These are phyloP conservation scores for Paraglomus brasilianum DNA, from an alignment of 192 early-diverging fungal species.

Conservation along the genomic window DNA sequence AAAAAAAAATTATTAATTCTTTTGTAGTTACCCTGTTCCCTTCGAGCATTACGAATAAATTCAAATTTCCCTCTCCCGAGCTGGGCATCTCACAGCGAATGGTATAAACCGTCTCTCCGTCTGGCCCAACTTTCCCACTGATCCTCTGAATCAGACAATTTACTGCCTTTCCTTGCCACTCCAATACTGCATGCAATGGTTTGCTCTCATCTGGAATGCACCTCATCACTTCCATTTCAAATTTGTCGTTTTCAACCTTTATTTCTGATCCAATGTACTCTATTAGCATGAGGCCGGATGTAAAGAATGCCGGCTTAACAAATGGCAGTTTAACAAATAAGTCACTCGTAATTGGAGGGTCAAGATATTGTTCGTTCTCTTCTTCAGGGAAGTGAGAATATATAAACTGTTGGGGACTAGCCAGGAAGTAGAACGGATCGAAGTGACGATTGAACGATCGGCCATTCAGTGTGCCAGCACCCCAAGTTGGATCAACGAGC, in stretches of 20 bases:
- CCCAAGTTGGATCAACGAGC: slow-evolving; percentile 62
- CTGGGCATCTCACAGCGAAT: slow-evolving; percentile 2
- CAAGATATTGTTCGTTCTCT: slow-evolving; percentile 48
- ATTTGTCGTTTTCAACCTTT: neutral
- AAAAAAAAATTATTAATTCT: neutral
- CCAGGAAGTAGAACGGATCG: slow-evolving; percentile 57
- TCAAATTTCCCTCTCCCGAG: slow-evolving; percentile 16
- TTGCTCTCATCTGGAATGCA: slow-evolving; percentile 21
- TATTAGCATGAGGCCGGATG: neutral
- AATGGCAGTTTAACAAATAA: slow-evolving; percentile 6
- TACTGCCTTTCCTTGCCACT: slow-evolving; percentile 3
- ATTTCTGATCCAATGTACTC: neutral
- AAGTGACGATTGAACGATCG: slow-evolving; percentile 44
- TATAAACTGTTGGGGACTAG: slow-evolving; percentile 50
- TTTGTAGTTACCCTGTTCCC: slow-evolving; percentile 5
- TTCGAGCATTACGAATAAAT: slow-evolving; percentile 16
- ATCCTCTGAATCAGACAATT: slow-evolving; percentile 16
- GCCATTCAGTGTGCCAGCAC: slow-evolving; percentile 43
- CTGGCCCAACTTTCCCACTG: neutral
- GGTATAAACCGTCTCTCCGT: neutral
- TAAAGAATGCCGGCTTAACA: slow-evolving; percentile 22
- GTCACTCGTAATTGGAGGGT: slow-evolving; percentile 36
- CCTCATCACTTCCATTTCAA: slow-evolving; percentile 15
- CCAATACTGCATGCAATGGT: slow-evolving; percentile 20
- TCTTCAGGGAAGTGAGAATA: slow-evolving; percentile 58